Base-by-base conservation (phyloP, 2,329 filamentous ascomycete genomes). In the Xylariaceae sp. region DNA sequence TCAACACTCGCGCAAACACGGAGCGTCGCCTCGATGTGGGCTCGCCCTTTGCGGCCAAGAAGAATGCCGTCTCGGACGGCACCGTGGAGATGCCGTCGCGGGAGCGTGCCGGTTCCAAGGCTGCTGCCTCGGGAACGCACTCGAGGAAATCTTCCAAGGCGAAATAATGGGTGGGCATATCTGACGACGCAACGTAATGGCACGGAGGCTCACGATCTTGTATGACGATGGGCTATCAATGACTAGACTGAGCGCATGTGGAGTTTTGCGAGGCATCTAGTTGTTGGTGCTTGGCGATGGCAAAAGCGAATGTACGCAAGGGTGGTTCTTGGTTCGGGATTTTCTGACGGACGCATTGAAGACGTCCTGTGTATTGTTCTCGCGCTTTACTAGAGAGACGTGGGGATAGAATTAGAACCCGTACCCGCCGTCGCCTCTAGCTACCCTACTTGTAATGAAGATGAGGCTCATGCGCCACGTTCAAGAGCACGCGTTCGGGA, bases 1-100 rank as follows among this genome's bases (percentile, higher is more conserved):
- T 95, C 70, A 95, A 95, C 67, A 62, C 62, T 36, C 77, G 82
- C 52, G 64, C 72, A 59, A 87, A 87, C 70, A 65, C 57, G 14
- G 78, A 83, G 68, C 69, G 77, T 37, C 67, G 77, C 35, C 66
- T 83, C 32, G 65, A 70, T 31, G 68, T 71, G 52, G 60, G 55
- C 15, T 45, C 57, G 16, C 45, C 16, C 15, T 6, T 58, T 12
- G 49, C 53, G 8, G 41, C 53, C 24, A 58, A 57, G 46, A 48
- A 48, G 38, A 63, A 59, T 19, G 38, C 29, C 14, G 21, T 24
- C 15, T 14, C 27, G 5, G 24, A 35, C 40, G 57, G 52, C 33
- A 46, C 46, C 28, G 50, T 46, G 41, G 48, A 55, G 23, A 46
- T 70, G 18, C 65, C 67, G 21, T 55, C 51, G 25, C 61, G 59